Evolutionary conservation across 192 early-diverging fungal genomes (phyloP), one percentile per base, ranked within the genome.

Genomic region (Backusella liffmaniae): DNA sequence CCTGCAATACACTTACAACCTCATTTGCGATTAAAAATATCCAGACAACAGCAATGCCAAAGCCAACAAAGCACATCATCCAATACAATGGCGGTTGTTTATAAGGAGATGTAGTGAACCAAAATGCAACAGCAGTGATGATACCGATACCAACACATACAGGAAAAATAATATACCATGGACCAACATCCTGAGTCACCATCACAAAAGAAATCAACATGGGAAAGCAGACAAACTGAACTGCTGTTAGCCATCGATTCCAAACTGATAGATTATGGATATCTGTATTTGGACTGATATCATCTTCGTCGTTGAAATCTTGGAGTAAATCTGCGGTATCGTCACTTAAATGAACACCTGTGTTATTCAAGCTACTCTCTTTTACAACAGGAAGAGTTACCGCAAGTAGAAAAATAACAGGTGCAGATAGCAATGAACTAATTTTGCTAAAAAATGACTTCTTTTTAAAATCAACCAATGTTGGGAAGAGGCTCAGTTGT

Each of bases 21-120:
- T 99, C 97, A 76, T 93, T 94, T 1, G 97, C 95, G 51, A 96
- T 86, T 16, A 96, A 76, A 83, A 90, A 95, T 12, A 98, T 92
- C 96, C 96, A 98, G 0, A 89, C 81, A 32, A 98, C 90, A 0
- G 91, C 91, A 18, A 93, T 83, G 39, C 87, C 76, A 77, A 98
- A 96, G 12, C 96, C 96, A 29, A 91, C 77, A 79, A 89, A 87
- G 41, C 88, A 84, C 51, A 90, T 70, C 34, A 83, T 81, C 69
- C 83, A 85, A 72, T 83, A 85, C 15, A 82, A 74, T 32, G 76
- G 67, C 32, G 89, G 89, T 13, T 79, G 86, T 5, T 77, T n/a
- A 36, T 80, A 49, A 13, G 82, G 76, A 21, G 68, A 69, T 29
- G 87, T 87, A 18, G 80, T 80, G 2, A 75, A 67, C 21, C 82